A percentile compares a stretch with the other conserved stretches of the same genome.
Evolutionary conservation across 164 flowering plant species (phyloP).

Genomic region (Nymphaea colorata): DNA sequence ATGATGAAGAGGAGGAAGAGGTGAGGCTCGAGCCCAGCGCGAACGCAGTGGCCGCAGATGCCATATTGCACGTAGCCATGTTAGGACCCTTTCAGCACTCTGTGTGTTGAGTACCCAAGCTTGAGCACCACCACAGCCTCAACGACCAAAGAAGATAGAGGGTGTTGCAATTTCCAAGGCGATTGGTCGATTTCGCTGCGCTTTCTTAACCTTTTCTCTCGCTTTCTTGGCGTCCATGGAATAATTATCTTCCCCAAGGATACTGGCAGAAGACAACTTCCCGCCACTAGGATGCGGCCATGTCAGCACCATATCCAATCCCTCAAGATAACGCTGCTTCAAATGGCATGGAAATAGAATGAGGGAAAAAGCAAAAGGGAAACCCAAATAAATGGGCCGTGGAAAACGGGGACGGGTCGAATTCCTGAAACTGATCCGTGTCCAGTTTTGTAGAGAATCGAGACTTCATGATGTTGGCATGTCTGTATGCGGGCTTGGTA

Average conservation of each 20-base stretch:
- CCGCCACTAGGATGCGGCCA: background rate
- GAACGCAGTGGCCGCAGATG: slow-evolving; percentile 63
- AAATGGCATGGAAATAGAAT: no score
- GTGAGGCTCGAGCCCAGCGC: slow-evolving; percentile 26
- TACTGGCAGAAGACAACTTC: no score
- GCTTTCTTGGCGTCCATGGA: background rate
- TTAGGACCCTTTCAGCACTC: background rate
- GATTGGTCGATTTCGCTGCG: background rate
- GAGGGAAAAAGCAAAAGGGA: no score
- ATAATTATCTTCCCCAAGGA: background rate
- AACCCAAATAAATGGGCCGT: no score
- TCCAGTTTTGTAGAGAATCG: no score
- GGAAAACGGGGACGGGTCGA: no score
- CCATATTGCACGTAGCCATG: slow-evolving; percentile 64
- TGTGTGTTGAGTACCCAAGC: background rate
- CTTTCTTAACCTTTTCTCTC: background rate
- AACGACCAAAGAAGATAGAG: background rate
- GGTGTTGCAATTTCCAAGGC: background rate
- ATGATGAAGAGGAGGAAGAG: slow-evolving; percentile 1
- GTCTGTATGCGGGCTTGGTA: no score
- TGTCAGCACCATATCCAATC: background rate
- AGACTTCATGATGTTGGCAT: no score
- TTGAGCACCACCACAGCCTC: background rate
- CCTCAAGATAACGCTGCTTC: background rate
- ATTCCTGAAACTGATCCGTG: no score